Base-by-base conservation (phyloP, 257 asterid genomes). In the Scutellaria minor region DNA sequence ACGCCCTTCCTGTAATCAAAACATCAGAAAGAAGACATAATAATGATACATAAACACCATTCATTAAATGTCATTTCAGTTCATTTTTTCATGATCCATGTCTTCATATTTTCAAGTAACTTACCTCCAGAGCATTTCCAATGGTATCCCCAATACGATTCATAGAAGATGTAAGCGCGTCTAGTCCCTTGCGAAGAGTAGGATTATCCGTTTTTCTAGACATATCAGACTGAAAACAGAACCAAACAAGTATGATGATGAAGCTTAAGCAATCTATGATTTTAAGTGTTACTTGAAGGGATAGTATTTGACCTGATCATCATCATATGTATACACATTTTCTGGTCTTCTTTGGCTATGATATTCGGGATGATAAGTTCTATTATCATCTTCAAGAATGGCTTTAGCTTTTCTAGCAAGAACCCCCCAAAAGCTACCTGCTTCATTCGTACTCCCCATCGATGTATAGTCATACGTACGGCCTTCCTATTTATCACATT, bases 401-500 rank as follows among this genome's bases (percentile, higher is more conserved):
- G 83, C 83, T 59, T 91, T 91, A 40, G 97, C 97, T 78, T 94
- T 91, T 82, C 91, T 87, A 11, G 97, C 97, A 3, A 91, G 85
- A 78, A 89, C 96, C 8, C 97, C 97, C 99, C 97, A 91, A 52
- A 94, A 89, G 56, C 93, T 86, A 20, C 96, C 96, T 2, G 73
- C 81, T 78, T 86, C 93, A 55, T 82, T 89, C 27, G 95, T 81
- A 58, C 84, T 83, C 66, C 67, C 87, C 85, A 80, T 83, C 24
- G 90, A 77, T 7, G 94, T 81, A 59, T 84, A 84, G 57, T 88
- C 96, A 78, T 86, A 84, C 48, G 87, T 75, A 11, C 85, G 82
- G 59, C 87, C 78, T 53, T 76, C 97, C 91, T 85, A 46, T 60
- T 14, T 48, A 44, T 52, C 22, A 48, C 48, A 35, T 4, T 11